Conservation (phyloP, 2,329 filamentous ascomycete genomes). For the Tetracladium maxilliforme region DNA sequence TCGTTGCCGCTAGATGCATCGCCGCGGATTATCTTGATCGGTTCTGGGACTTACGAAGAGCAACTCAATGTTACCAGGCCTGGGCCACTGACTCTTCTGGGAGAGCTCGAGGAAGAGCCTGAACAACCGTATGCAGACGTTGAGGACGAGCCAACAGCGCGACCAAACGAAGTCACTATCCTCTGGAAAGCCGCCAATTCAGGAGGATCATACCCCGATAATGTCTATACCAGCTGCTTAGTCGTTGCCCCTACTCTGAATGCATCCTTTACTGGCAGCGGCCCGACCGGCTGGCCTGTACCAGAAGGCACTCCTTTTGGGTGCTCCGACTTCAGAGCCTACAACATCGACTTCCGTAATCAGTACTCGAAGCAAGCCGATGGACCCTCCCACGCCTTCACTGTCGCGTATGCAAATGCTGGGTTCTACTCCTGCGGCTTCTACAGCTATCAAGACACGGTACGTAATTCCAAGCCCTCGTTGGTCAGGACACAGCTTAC, state of each 20-base stretch:
- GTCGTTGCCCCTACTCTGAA: constrained; percentile 50
- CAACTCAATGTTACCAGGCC: too few species aligned
- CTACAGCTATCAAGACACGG: constrained; percentile 55
- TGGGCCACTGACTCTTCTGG: too few species aligned
- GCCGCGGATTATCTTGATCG: too few species aligned
- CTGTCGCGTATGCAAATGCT: constrained; percentile 46
- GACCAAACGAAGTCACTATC: constrained; percentile 37
- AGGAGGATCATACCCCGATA: constrained; percentile 28
- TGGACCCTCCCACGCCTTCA: constrained; percentile 44
- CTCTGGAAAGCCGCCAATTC: constrained; percentile 41
- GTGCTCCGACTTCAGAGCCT: constrained; percentile 45
- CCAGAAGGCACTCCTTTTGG: constrained; percentile 47
- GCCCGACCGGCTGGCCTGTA: constrained; percentile 45
- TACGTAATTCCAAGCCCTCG: constrained; percentile 10
- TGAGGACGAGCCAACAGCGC: constrained; percentile 20
- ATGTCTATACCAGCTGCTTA: constrained; percentile 45
- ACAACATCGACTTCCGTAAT: constrained; percentile 54
- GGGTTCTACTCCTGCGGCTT: constrained; percentile 54
- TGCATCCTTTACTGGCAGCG: constrained; percentile 43
- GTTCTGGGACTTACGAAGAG: too few species aligned
- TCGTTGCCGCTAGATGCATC: too few species aligned
- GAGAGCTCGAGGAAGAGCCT: too few species aligned
- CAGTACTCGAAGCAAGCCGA: constrained; percentile 25
- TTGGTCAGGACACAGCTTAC: neutral
- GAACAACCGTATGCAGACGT: constrained; percentile 24